phyloP scores from a whole-genome alignment of 2,329 filamentous ascomycete genomes.

The Penicillium sp. region DNA sequence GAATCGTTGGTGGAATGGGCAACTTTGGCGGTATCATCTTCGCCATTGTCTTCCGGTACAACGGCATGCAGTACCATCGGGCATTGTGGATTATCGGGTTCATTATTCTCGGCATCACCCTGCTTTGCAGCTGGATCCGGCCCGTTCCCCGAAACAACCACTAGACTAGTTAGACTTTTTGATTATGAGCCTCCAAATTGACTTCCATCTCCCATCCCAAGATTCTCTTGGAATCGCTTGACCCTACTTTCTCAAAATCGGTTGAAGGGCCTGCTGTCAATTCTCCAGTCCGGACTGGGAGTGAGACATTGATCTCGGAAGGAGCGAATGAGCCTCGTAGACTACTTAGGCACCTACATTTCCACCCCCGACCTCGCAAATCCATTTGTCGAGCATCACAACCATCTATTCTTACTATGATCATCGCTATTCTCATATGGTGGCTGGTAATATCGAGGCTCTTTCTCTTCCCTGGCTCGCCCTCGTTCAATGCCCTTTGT shows the following conservation, averaged over 20 bases:
- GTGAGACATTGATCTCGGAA: too few species aligned
- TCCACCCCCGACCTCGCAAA: too few species aligned
- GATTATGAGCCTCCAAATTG: background rate
- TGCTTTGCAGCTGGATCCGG: constrained; percentile 67
- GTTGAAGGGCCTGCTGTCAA: too few species aligned
- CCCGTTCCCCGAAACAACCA: constrained; percentile 51
- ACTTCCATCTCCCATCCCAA: background rate
- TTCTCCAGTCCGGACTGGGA: too few species aligned
- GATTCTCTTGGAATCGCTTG: too few species aligned
- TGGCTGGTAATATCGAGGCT: background rate
- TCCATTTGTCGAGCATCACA: background rate
- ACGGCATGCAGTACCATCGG: constrained; percentile 68
- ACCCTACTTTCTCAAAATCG: too few species aligned
- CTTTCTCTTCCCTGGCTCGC: too few species aligned
- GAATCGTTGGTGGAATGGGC: constrained; percentile 76
- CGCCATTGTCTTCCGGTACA: constrained; percentile 82
- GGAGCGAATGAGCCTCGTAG: too few species aligned
- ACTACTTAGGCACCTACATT: background rate
- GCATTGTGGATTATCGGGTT: constrained; percentile 83
- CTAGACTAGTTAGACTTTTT: background rate
- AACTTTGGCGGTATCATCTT: constrained; percentile 88
- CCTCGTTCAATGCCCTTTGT: too few species aligned
- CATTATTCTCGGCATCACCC: constrained; percentile 72
- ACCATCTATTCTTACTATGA: background rate
- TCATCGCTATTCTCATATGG: background rate